A percentile compares a stretch with the other conserved stretches of the same genome.
Evolutionary conservation across 306 rosid species (phyloP).

Genomic region (Sechiopsis laciniata): DNA sequence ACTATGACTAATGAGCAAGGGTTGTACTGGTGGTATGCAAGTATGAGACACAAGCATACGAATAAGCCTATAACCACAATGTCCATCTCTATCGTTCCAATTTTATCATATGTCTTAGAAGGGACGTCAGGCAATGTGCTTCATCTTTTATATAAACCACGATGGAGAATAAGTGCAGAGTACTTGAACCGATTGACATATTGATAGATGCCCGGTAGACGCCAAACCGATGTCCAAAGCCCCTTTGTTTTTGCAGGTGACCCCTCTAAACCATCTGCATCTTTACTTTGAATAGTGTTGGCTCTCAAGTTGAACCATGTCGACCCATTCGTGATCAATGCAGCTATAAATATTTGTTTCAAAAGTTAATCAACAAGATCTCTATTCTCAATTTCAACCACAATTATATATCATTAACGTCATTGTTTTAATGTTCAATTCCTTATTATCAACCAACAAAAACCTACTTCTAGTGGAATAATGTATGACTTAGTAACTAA

Average conservation of each 20-base stretch:
- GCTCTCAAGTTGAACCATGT: neutral
- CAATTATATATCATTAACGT: too few species aligned
- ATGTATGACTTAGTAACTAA: too few species aligned
- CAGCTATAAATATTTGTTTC: neutral
- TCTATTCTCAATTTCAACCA: too few species aligned
- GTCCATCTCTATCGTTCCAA: too few species aligned
- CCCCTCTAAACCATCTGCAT: neutral
- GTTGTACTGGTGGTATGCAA: too few species aligned
- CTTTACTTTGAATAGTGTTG: neutral
- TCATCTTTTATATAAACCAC: neutral
- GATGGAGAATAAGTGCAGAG: neutral
- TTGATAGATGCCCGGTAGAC: neutral
- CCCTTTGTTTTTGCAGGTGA: neutral
- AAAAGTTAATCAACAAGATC: neutral
- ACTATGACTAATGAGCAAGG: too few species aligned
- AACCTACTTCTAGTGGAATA: too few species aligned
- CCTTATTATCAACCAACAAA: too few species aligned
- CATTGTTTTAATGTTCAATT: too few species aligned
- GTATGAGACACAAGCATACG: too few species aligned
- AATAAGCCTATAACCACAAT: too few species aligned
- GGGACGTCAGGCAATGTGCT: neutral
- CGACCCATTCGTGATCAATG: neutral
- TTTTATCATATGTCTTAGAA: too few species aligned
- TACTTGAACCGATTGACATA: constrained; percentile 7
- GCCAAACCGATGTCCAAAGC: neutral